These are phyloP conservation scores for Allium sativum DNA, from an alignment of 106 monocot species.

Conservation along the genomic window DNA sequence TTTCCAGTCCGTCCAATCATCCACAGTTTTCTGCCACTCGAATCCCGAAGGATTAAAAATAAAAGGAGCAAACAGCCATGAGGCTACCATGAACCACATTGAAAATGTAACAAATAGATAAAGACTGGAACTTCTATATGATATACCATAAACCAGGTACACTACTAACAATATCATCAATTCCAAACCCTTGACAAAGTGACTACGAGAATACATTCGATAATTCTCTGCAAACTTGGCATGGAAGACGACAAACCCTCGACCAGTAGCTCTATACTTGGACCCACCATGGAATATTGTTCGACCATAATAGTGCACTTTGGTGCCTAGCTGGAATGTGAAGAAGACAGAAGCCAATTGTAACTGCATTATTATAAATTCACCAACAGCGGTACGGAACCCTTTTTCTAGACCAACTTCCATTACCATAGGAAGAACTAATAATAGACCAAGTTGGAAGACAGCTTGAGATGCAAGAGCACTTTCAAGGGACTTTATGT, in stretches of 20 bases:
- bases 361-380: constrained; percentile 91
- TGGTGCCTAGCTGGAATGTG: constrained; percentile 89
- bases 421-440: constrained; percentile 94
- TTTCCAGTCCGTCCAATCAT: constrained; percentile 93
- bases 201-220: constrained; percentile 80
- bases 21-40: constrained; percentile 93
- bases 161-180: constrained; percentile 73
- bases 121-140: constrained; percentile 51
- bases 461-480: constrained; percentile 83
- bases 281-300: constrained; percentile 89
- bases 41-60: constrained; percentile 86
- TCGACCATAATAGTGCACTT: constrained; percentile 83
- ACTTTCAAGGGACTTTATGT: constrained; percentile 59
- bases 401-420: constrained; percentile 92
- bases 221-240: constrained; percentile 93
- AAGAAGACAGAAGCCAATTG: constrained; percentile 91
- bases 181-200: constrained; percentile 91
- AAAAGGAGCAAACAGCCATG: constrained; percentile 92
- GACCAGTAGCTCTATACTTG: constrained; percentile 83
- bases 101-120: constrained; percentile 81
- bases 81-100: constrained; percentile 91
- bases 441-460: constrained; percentile 73
- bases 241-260: constrained; percentile 93
- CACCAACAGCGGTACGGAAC: constrained; percentile 73
- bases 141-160: constrained; percentile 65